phyloP scores from a whole-genome alignment of 176 grass and related monocot genomes.

The Puya raimondii region DNA sequence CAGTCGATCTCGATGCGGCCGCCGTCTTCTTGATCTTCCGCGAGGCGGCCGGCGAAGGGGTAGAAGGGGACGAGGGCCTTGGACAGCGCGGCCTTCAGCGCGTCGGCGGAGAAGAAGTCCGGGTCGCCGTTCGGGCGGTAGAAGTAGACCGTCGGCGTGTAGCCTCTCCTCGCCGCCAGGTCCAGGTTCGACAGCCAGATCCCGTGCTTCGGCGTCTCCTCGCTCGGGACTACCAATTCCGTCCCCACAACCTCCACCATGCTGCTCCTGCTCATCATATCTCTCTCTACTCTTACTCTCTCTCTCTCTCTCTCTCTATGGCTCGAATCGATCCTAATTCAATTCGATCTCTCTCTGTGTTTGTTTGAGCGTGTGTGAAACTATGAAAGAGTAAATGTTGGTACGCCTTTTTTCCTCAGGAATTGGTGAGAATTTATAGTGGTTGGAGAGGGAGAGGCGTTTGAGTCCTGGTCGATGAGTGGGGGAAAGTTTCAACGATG shows the following conservation, averaged over 20 bases:
- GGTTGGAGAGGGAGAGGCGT: too few species aligned
- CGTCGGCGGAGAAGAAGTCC: constrained; percentile 24
- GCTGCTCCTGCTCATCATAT: background rate
- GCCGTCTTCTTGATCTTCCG: background rate
- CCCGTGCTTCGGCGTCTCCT: constrained; percentile 9
- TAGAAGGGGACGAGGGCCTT: constrained; percentile 60
- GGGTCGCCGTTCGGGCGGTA: constrained; percentile 22
- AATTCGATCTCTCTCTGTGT: too few species aligned
- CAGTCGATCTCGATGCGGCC: constrained; percentile 52
- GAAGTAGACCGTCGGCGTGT: constrained; percentile 55
- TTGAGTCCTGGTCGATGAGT: too few species aligned
- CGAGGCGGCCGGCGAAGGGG: constrained; percentile 49
- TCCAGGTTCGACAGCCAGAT: constrained; percentile 64
- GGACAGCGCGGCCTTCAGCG: constrained; percentile 28
- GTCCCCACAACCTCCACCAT: background rate
- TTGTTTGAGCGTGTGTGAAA: too few species aligned
- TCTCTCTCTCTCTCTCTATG: too few species aligned
- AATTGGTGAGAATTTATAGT: too few species aligned
- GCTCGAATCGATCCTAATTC: too few species aligned
- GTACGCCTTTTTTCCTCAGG: too few species aligned
- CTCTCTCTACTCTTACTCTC: too few species aligned
- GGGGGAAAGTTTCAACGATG: too few species aligned
- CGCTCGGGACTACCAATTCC: background rate
- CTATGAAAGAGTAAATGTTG: too few species aligned
- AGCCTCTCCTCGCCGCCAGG: constrained; percentile 20